Base-by-base conservation (phyloP, 306 rosid species). In the Cucurbita ficifolia region DNA sequence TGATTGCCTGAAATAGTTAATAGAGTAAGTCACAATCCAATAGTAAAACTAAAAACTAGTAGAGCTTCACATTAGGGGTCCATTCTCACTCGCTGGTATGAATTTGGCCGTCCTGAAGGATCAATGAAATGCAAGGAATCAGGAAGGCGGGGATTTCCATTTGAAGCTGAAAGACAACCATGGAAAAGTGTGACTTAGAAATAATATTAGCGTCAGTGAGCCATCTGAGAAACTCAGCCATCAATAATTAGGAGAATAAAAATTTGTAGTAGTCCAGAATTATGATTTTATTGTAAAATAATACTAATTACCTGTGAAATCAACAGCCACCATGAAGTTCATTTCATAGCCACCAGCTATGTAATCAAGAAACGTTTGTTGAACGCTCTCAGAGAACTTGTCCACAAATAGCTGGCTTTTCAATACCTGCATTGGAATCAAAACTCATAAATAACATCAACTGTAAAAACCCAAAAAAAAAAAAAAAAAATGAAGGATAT, bases 121-220 rank as follows among this genome's bases (percentile, higher is more conserved):
- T 95, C 99, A 64, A 89, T 89, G 82, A 88, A 95, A 95, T 95
- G 99, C 86, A 95, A 91, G 78, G 99, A 95, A 88, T 95, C 99
- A 53, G 97, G 97, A 75, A 95, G 91, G 72, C 99, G 99, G 55
- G 97, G 87, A 79, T 95, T 95, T 77, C 99, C 99, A 83, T 95
- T 95, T 63, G 99, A 95, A 81, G 99, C 99, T 95, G 92, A 84
- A 76, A 82, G 79, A 74, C 50, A 82, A 78, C 62, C 73, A 76
- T 21, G 29, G 29, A 73, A 40, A 63, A 10, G 33, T 18, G 42
- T 2, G 70, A 33, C 42, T 63, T 21, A 43, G 73, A 65, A 21
- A 65, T 35, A 8, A 46, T 24, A 29, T 21, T 46, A 35, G 22
- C 6, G 18, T 48, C 74, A 48, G 39, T 48, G 43, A 69, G 24